These are phyloP conservation scores for Pyrus betulifolia DNA, from an alignment of 306 rosid species.

Conservation along the genomic window DNA sequence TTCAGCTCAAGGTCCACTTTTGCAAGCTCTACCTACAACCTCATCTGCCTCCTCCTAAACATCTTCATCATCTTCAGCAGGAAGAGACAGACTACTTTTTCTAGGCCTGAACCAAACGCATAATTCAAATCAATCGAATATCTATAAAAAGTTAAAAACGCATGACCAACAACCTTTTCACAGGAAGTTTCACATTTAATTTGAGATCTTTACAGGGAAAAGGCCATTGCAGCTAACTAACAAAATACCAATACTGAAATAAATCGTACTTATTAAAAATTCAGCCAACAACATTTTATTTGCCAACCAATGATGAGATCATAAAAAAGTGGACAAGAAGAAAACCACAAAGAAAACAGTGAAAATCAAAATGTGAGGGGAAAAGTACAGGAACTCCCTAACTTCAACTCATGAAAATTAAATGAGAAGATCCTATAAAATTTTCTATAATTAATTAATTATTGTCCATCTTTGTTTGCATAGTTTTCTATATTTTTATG, in stretches of 20 bases:
- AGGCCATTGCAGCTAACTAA: not conserved
- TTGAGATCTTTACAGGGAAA: not conserved
- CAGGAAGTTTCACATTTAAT: not conserved
- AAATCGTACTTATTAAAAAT: not conserved
- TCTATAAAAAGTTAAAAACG: not conserved
- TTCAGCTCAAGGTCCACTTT: constrained; percentile 72
- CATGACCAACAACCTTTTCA: not conserved
- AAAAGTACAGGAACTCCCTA: not conserved
- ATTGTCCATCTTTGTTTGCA: not conserved
- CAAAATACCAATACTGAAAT: not conserved
- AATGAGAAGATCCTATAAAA: not conserved
- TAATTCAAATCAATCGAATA: constrained; percentile 21
- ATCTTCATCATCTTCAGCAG: constrained; percentile 90
- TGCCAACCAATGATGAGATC: not conserved
- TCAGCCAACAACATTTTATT: not conserved
- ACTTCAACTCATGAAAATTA: not conserved
- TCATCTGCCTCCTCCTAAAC: constrained; percentile 95
- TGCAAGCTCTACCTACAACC: constrained; percentile 96
- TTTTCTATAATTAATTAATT: not conserved
- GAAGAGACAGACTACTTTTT: constrained; percentile 77
- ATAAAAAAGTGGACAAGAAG: not conserved
- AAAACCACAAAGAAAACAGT: not conserved
- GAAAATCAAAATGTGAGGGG: not conserved
- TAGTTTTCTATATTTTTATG: not conserved
- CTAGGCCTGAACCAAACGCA: constrained; percentile 67